These are phyloP conservation scores for Stagonosporopsis vannaccii DNA, from an alignment of 2,329 filamentous ascomycete species.

Conservation along the genomic window DNA sequence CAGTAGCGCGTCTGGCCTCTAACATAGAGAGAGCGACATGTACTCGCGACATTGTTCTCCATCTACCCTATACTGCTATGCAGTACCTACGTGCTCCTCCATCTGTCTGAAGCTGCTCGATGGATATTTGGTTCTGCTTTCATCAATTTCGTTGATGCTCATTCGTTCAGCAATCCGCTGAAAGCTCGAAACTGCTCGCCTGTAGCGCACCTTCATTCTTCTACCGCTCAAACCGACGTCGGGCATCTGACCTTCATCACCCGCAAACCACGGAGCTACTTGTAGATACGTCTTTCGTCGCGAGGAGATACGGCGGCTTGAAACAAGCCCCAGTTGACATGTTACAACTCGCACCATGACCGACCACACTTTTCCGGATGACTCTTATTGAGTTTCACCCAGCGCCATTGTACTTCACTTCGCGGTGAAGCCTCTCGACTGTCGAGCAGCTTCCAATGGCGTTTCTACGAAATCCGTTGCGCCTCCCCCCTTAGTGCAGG, in stretches of 20 bases:
- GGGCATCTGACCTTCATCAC: neutral
- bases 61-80: neutral
- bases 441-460: neutral
- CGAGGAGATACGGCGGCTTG: neutral
- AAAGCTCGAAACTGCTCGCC: constrained; percentile 4
- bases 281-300: neutral
- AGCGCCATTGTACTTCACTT: neutral
- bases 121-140: neutral
- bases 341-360: neutral
- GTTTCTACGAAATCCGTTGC: neutral
- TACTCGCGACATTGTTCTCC: constrained; percentile 9
- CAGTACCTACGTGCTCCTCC: neutral
- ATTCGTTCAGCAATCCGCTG: neutral
- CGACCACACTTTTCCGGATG: neutral
- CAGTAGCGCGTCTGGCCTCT: constrained; percentile 31
- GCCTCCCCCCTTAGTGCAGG: neutral
- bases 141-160: too few species aligned
- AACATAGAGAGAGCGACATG: constrained; percentile 26
- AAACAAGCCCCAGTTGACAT: neutral
- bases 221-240: neutral
- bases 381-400: neutral
- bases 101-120: constrained; percentile 9
- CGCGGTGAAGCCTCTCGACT: neutral
- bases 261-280: neutral
- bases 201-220: neutral